Evolutionary conservation across 306 rosid species (phyloP).

Genomic region (Luffa acutangula): DNA sequence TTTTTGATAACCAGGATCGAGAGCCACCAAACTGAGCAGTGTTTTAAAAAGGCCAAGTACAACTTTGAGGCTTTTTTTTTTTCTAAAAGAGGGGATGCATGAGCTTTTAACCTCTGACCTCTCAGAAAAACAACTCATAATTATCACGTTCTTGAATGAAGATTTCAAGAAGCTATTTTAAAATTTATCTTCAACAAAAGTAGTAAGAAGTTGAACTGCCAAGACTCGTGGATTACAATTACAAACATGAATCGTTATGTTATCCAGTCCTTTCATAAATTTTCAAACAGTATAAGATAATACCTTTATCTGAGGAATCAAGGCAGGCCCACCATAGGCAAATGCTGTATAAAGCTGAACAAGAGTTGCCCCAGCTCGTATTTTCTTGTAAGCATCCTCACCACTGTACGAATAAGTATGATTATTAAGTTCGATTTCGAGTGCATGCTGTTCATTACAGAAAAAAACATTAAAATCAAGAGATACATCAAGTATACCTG

Average conservation of each 20-base stretch:
- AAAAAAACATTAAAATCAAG: neutral
- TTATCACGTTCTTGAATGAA: neutral
- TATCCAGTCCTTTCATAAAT: neutral
- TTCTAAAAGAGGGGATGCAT: neutral
- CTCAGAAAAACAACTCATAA: too few species aligned
- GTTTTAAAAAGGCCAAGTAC: neutral
- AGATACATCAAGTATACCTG: slow-evolving; percentile 37
- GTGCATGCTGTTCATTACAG: slow-evolving; percentile 1
- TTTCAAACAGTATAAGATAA: neutral
- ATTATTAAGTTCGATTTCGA: slow-evolving; percentile 8
- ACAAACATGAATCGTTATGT: neutral
- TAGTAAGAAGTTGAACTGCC: neutral
- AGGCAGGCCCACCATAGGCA: slow-evolving; percentile 95
- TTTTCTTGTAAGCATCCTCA: slow-evolving; percentile 81
- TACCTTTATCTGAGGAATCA: slow-evolving; percentile 94
- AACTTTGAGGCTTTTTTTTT: neutral
- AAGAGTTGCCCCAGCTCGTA: slow-evolving; percentile 89
- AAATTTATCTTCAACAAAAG: neutral
- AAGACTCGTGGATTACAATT: neutral
- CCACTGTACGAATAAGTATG: slow-evolving; percentile 38
- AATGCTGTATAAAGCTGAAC: slow-evolving; percentile 91
- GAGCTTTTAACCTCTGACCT: too few species aligned
- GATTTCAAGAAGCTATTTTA: neutral
- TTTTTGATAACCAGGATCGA: neutral
- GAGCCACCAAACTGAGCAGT: neutral